Conservation (phyloP, 2,329 filamentous ascomycete species). For the Septoria linicola region DNA sequence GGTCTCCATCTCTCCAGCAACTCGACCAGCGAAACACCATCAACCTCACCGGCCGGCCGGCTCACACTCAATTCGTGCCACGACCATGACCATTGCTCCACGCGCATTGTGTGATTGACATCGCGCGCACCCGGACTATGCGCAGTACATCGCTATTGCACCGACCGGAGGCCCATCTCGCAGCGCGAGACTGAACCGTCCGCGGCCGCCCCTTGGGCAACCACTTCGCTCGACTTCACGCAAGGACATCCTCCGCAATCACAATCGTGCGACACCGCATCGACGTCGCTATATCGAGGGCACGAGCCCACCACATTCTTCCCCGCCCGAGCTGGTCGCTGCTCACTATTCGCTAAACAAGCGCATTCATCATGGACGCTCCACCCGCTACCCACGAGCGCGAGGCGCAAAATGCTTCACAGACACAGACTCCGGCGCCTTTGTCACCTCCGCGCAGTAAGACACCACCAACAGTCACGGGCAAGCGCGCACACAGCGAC, state of each 20-base stretch:
- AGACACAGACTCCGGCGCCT: slow-evolving; percentile 49
- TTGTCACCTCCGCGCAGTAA: slow-evolving; percentile 59
- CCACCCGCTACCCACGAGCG: slow-evolving; percentile 11
- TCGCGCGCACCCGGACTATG: no score
- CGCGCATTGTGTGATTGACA: no score
- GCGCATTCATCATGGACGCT: slow-evolving; percentile 19
- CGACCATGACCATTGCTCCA: no score
- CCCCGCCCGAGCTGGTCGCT: neutral
- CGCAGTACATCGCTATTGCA: no score
- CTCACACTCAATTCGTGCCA: no score
- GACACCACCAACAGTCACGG: slow-evolving; percentile 58
- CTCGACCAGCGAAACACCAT: no score
- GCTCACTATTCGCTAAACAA: neutral
- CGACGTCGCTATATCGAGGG: slow-evolving; percentile 4
- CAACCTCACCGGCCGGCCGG: no score
- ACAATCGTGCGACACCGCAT: neutral
- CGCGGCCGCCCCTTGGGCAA: neutral
- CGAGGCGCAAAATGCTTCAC: slow-evolving; percentile 28
- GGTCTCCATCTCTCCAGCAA: no score
- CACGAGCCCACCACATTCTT: slow-evolving; percentile 3
- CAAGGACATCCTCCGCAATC: slow-evolving; percentile 6
- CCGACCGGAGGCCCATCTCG: no score
- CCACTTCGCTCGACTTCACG: slow-evolving; percentile 4
- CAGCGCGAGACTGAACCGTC: no score
- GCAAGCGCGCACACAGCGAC: slow-evolving; percentile 44